Percentiles rank a stretch among this genome's conserved stretches.
Evolutionary conservation across 176 grass and related monocot species (phyloP).

Genomic region (Otatea glauca): DNA sequence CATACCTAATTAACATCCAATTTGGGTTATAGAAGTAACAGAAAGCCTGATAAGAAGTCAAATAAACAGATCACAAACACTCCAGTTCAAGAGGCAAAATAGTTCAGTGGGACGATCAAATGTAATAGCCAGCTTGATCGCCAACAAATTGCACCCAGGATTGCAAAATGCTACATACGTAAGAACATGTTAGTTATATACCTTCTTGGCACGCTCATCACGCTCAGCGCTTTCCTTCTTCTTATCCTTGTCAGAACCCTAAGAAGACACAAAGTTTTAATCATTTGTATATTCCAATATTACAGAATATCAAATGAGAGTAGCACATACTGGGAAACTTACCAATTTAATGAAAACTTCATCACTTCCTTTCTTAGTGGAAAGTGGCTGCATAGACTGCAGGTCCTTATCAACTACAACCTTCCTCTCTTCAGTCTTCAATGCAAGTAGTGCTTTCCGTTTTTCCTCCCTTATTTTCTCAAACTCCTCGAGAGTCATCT

Average conservation of each 20-base stretch:
- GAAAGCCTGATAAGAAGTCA: neutral
- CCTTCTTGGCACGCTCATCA: constrained; percentile 82
- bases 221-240: constrained; percentile 85
- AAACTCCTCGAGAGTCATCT: constrained; percentile 92
- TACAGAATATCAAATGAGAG: constrained; percentile 18
- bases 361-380: constrained; percentile 67
- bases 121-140: neutral
- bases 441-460: constrained; percentile 69
- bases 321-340: constrained; percentile 18
- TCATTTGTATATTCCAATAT: neutral
- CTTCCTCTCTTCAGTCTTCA: constrained; percentile 82
- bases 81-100: neutral
- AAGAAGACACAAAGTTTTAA: neutral
- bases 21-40: neutral
- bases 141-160: neutral
- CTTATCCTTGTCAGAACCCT: constrained; percentile 90
- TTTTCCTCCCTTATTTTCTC: constrained; percentile 88
- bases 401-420: constrained; percentile 89
- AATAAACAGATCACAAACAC: neutral
- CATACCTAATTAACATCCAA: neutral
- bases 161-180: neutral
- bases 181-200: constrained; percentile 8
- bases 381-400: constrained; percentile 75
- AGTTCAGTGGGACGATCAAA: neutral
- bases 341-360: constrained; percentile 92